Evolutionary conservation across 345 rosid genomes (phyloP), one percentile per base, ranked within the genome.

Genomic region (Limnanthes douglasii): DNA sequence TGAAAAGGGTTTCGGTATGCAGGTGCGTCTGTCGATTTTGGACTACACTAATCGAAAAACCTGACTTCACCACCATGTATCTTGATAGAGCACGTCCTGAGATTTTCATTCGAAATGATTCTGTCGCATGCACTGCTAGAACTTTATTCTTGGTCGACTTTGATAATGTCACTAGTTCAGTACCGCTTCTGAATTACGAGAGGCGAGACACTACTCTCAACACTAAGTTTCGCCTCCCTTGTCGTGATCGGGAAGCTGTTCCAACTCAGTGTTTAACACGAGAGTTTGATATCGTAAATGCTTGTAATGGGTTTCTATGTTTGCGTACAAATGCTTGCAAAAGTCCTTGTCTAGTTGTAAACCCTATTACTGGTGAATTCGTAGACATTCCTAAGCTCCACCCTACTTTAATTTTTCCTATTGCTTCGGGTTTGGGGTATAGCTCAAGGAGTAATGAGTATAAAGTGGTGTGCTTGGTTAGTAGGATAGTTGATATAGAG

Each of bases 221-320:
- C 11, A 15, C 21, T 17, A 41, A 25, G 18, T 42, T 56, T 18
- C 12, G 34, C 19, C 53, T 54, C 21, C 53, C 53, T 11, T 4
- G 40, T 5, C 38, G 18, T 6, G 22, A 36, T 2, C 12, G n/a
- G 6, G 16, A 19, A n/a, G 24, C 21, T 15, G 16, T 15, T 23
- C 24, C 5, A 9, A 2, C 1, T 31, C 1, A 4, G 8, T 12
- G 12, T 3, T 3, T 1, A 1, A 14, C 12, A 31, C 17, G 5
- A 2, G 21, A 33, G 15, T 37, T 18, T 9, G 23, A 13, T 21
- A 10, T 31, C 22, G 48, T 46, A 28, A 46, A 41, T 41, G 46
- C 60, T 2, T 47, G 54, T 31, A 55, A 47, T 47, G 60, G 60
- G 4, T 41, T 47, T 19, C 48, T 55, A 21, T 55, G 60, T 23